A percentile compares a stretch with the other conserved stretches of the same genome.
These are phyloP conservation scores for Venturia nashicola DNA, from an alignment of 2,329 filamentous ascomycete species.

Conservation along the genomic window DNA sequence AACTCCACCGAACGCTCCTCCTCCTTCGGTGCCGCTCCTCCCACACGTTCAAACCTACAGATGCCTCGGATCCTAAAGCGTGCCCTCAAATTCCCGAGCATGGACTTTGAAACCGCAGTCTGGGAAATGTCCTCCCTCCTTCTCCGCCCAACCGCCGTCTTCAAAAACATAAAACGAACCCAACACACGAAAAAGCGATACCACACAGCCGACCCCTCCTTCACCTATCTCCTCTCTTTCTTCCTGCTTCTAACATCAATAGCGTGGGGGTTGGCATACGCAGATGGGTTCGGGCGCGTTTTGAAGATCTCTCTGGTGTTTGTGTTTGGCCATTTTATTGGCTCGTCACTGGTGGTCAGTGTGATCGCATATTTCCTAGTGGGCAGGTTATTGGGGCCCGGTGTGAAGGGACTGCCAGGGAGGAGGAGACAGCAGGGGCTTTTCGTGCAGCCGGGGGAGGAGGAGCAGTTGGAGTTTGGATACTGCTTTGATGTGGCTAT, in stretches of 20 bases:
- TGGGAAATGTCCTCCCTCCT: slow-evolving; percentile 61
- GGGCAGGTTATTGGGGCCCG: slow-evolving; percentile 47
- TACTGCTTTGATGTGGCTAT: slow-evolving; percentile 60
- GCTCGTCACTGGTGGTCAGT: slow-evolving; percentile 45
- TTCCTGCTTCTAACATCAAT: slow-evolving; percentile 43
- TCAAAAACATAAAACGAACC: slow-evolving; percentile 59
- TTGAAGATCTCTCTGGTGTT: slow-evolving; percentile 35
- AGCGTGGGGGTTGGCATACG: slow-evolving; percentile 48
- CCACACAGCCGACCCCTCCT: slow-evolving; percentile 57
- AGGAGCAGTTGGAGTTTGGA: slow-evolving; percentile 53
- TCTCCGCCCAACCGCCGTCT: slow-evolving; percentile 59
- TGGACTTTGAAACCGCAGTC: slow-evolving; percentile 63
- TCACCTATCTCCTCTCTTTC: slow-evolving; percentile 56
- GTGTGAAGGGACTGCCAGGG: slow-evolving; percentile 38
- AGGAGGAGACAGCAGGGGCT: slow-evolving; percentile 43
- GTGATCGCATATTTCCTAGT: slow-evolving; percentile 53
- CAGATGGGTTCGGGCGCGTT: slow-evolving; percentile 29
- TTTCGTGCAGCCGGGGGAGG: slow-evolving; percentile 45
- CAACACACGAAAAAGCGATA: slow-evolving; percentile 56
- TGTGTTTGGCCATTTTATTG: slow-evolving; percentile 48
- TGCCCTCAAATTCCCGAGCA: slow-evolving; percentile 59
- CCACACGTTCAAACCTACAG: slow-evolving; percentile 37
- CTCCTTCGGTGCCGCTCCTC: slow-evolving; percentile 40
- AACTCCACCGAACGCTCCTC: slow-evolving; percentile 35
- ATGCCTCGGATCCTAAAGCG: slow-evolving; percentile 51